phyloP scores from a whole-genome alignment of 1,284 basidiomycete species.

The Cryptococcus floricola region DNA sequence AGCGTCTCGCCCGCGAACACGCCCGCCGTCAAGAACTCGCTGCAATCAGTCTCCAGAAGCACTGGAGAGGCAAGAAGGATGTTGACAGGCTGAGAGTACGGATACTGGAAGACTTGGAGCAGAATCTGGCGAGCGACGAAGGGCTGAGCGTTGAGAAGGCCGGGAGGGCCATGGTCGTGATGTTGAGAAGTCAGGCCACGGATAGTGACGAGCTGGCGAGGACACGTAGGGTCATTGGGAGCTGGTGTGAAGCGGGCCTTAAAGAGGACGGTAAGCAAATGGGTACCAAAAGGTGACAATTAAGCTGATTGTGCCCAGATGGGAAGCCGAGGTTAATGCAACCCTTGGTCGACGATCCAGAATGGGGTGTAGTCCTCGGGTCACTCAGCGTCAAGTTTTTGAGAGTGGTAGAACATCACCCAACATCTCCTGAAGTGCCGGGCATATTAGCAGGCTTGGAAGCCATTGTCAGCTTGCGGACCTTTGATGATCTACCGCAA shows the following conservation, averaged over 20 bases:
- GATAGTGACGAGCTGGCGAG: slow-evolving; percentile 6
- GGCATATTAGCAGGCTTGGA: slow-evolving; percentile 17
- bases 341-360: neutral
- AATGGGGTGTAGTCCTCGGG: slow-evolving; percentile 4
- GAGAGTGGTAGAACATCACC: neutral
- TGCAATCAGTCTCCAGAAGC: slow-evolving; percentile 35
- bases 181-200: slow-evolving; percentile 2
- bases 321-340: neutral
- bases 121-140: neutral
- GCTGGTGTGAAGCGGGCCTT: slow-evolving; percentile 17
- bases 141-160: slow-evolving; percentile 11
- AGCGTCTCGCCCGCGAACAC: slow-evolving; percentile 38
- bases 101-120: slow-evolving; percentile 10
- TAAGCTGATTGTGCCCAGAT: neutral
- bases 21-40: slow-evolving; percentile 29
- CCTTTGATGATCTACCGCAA: slow-evolving; percentile 10
- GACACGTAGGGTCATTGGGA: slow-evolving; percentile 8
- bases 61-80: slow-evolving; percentile 38
- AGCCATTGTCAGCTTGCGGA: slow-evolving; percentile 12
- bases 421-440: neutral
- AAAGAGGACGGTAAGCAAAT: slow-evolving; percentile 1
- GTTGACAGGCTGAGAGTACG: neutral
- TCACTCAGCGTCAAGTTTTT: slow-evolving; percentile 3
- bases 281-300: neutral
- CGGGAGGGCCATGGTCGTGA: slow-evolving; percentile 15